A percentile compares a stretch with the other conserved stretches of the same genome.
phyloP scores from a whole-genome alignment of 176 grass and related monocot species.

The Oryza meyeriana region DNA sequence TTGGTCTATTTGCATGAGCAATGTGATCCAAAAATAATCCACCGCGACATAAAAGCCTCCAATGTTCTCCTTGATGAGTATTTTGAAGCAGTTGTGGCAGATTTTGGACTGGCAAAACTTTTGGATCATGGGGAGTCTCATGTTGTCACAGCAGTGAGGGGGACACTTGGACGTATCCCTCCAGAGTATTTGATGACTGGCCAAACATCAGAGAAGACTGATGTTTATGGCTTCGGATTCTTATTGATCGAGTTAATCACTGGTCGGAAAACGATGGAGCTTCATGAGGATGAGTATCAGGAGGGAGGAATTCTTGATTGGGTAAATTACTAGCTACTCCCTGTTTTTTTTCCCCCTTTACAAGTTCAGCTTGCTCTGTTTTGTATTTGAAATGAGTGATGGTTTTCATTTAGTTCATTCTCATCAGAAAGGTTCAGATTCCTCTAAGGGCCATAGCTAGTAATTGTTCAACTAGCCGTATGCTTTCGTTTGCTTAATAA shows the following conservation, averaged over 20 bases:
- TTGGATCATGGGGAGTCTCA: slow-evolving; percentile 71
- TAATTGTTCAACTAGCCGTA: neutral
- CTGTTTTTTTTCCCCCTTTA: neutral
- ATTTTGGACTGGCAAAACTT: slow-evolving; percentile 84
- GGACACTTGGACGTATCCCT: slow-evolving; percentile 58
- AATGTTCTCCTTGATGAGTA: slow-evolving; percentile 80
- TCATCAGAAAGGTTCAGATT: neutral
- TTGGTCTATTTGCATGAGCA: slow-evolving; percentile 77
- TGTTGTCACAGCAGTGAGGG: slow-evolving; percentile 51
- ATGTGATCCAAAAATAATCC: slow-evolving; percentile 85
- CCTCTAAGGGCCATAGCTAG: neutral
- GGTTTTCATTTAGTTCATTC: neutral
- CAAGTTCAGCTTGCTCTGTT: neutral
- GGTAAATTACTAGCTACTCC: slow-evolving; percentile 41
- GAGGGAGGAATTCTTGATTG: slow-evolving; percentile 67
- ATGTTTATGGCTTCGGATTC: slow-evolving; percentile 84
- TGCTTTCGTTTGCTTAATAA: neutral
- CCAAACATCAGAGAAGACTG: slow-evolving; percentile 75
- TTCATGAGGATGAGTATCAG: slow-evolving; percentile 44
- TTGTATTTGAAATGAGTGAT: neutral
- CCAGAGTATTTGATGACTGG: slow-evolving; percentile 53
- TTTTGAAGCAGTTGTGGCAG: slow-evolving; percentile 76
- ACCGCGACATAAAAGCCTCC: slow-evolving; percentile 86
- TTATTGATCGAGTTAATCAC: slow-evolving; percentile 75
- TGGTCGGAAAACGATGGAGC: slow-evolving; percentile 54